Evolutionary conservation across 345 rosid genomes (phyloP).

Genomic region (Sapria himalayana): DNA sequence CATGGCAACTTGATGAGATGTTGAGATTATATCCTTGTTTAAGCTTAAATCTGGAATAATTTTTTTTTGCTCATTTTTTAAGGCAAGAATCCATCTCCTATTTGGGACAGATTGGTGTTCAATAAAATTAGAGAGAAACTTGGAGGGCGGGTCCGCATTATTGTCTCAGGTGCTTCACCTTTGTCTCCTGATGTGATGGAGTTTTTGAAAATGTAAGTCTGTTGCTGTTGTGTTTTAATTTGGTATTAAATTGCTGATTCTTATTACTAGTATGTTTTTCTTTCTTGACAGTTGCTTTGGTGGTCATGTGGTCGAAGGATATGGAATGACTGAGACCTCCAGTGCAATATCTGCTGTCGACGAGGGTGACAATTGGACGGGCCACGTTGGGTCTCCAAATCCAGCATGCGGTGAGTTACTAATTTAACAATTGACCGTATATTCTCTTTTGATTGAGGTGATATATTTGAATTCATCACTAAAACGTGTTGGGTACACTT

Average conservation of each 20-base stretch:
- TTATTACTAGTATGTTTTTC: not conserved
- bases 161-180: constrained; percentile 88
- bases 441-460: too few species aligned
- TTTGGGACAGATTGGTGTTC: constrained; percentile 96
- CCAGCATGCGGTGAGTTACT: constrained; percentile 76
- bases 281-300: constrained; percentile 57
- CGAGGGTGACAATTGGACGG: constrained; percentile 40
- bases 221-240: constrained; percentile 4
- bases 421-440: too few species aligned
- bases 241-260: constrained; percentile 1
- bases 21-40: not conserved
- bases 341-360: constrained; percentile 37
- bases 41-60: not conserved
- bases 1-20: too few species aligned
- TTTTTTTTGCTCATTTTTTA: constrained; percentile 8
- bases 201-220: constrained; percentile 67
- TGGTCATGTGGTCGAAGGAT: constrained; percentile 41
- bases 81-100: constrained; percentile 87
- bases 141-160: constrained; percentile 76
- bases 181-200: constrained; percentile 92
- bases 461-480: too few species aligned
- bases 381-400: constrained; percentile 95
- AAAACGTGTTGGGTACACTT: too few species aligned
- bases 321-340: constrained; percentile 67
- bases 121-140: constrained; percentile 77